A percentile compares a stretch with the other conserved stretches of the same genome.
Evolutionary conservation across 441 rosid species (phyloP).

Genomic region (Brassica balearica): DNA sequence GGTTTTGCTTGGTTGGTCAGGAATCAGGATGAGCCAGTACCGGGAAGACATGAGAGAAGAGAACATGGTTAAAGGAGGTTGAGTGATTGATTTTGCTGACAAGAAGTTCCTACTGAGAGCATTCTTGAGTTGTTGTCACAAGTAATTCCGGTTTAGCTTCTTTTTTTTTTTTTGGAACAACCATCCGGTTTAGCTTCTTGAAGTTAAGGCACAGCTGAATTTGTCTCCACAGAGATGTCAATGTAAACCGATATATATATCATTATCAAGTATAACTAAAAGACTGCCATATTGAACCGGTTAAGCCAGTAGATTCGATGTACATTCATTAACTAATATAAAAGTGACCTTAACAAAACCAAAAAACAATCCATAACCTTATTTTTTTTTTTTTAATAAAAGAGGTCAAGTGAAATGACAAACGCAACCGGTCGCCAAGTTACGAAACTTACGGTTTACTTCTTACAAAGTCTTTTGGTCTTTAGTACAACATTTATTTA

Average conservation of each 20-base stretch:
- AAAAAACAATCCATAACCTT: not conserved
- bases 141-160: not conserved
- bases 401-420: not conserved
- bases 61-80: constrained; percentile 64
- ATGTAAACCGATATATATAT: not conserved
- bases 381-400: not conserved
- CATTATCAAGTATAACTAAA: not conserved
- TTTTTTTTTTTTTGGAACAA: too few relatives aligned
- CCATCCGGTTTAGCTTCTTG: not conserved
- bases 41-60: constrained; percentile 76
- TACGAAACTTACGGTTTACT: not conserved
- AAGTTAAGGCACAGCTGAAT: not conserved
- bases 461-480: not conserved
- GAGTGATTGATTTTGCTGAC: too few relatives aligned
- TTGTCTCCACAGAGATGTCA: not conserved
- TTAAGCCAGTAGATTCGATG: not conserved
- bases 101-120: not conserved
- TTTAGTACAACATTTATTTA: not conserved
- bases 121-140: not conserved
- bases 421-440: not conserved
- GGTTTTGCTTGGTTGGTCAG: constrained; percentile 45
- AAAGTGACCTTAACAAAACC: not conserved
- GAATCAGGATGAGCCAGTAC: constrained; percentile 84
- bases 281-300: not conserved
- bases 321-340: not conserved